Evolutionary conservation across 768 basidiomycete species (phyloP), one percentile per base, ranked within the genome.

Genomic region (Mycena pura): DNA sequence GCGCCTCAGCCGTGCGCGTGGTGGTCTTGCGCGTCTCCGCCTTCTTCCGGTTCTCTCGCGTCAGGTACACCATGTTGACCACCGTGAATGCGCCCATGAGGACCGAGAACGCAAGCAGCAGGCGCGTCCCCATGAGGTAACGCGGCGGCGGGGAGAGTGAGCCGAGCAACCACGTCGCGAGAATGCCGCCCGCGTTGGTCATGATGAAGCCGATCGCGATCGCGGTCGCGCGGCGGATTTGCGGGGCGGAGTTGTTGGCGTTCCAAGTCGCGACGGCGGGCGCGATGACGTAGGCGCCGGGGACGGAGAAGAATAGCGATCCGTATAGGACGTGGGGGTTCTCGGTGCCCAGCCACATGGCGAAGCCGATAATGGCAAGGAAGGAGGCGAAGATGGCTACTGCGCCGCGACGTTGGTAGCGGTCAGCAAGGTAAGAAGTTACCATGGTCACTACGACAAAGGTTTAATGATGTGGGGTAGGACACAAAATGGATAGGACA

Each of bases 161-260:
- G 15, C 78, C 80, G 47, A 80, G 69, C 22, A 79, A 72, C 79
- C 80, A 82, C 3, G 77, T 81, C 4, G 76, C 68, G 34, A 81
- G 76, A 41, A 82, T 80, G 8, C 78, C 80, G 43, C 80, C 81
- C 1, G 71, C 39, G 61, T 82, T 83, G 21, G 77, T 77, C 68
- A 76, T 69, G 57, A 79, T 76, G 49, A 80, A 79, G 6, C 73
- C 74, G 11, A 81, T 64, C 24, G 80, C 84, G 49, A 84, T 70
- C 24, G 77, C 70, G 1, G 84, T 82, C 5, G 83, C 84, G 24
- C 84, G 79, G 40, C 82, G 75, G 29, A 75, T 58, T 52, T 82
- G 76, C 0, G 84, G 84, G 5, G 77, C 73, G 13, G 80, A 73
- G 71, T 85, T 85, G 69, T 85, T 85, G 13, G 84, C 77, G 27